phyloP scores from a whole-genome alignment of 768 basidiomycete genomes.

The Dioszegia aurantiaca region DNA sequence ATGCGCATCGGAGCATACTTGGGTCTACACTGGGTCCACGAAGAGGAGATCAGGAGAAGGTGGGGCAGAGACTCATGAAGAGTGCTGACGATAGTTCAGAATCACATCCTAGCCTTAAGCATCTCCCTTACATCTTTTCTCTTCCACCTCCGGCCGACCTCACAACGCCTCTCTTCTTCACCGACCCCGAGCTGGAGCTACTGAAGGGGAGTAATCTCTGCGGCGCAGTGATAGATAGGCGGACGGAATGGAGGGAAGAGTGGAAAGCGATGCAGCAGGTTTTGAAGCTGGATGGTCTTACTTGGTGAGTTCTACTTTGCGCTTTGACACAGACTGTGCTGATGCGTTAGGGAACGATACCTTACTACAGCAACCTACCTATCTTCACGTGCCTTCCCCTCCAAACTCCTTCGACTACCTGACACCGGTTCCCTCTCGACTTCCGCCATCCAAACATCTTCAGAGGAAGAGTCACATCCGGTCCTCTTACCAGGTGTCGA shows the following conservation, averaged over 20 bases:
- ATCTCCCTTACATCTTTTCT: constrained; percentile 63
- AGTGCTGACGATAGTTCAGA: not conserved
- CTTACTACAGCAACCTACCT: constrained; percentile 70
- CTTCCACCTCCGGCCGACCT: constrained; percentile 64
- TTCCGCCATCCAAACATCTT: constrained; percentile 19
- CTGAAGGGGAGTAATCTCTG: constrained; percentile 77
- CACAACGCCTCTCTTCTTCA: constrained; percentile 73
- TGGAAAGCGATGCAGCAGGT: constrained; percentile 60
- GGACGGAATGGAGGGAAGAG: constrained; percentile 63
- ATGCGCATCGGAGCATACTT: constrained; percentile 47
- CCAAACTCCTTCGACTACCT: constrained; percentile 64
- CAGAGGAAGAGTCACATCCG: constrained; percentile 57
- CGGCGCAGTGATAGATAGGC: constrained; percentile 70
- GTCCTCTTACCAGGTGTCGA: constrained; percentile 85
- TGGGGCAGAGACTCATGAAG: not conserved
- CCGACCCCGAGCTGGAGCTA: constrained; percentile 60
- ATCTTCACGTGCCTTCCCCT: constrained; percentile 87
- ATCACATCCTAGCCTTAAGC: constrained; percentile 36
- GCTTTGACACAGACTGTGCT: constrained; percentile 7
- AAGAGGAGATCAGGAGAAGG: constrained; percentile 3
- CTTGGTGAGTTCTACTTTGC: constrained; percentile 8
- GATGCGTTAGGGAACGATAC: constrained; percentile 63
- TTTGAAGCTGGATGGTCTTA: constrained; percentile 45
- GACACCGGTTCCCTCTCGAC: constrained; percentile 55
- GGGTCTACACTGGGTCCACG: constrained; percentile 41